phyloP scores from a whole-genome alignment of 163 green algal genomes.

The Coccomyxa subellipsoidea region DNA sequence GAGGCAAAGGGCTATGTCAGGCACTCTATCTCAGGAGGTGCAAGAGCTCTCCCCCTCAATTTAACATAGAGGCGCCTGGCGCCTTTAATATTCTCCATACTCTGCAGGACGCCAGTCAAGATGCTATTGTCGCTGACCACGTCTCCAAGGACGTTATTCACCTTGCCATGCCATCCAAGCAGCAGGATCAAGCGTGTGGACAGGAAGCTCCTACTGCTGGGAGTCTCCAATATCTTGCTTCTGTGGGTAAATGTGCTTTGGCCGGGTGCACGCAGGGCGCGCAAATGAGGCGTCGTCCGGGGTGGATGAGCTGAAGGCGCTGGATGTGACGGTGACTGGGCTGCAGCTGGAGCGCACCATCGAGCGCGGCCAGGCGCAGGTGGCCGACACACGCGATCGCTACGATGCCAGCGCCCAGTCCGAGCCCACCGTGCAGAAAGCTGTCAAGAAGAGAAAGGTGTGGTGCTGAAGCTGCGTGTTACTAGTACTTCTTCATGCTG shows the following conservation, averaged over 20 bases:
- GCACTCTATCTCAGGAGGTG: conserved; percentile 3
- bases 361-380: not conserved
- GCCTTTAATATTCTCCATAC: no score
- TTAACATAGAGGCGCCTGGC: no score
- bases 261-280: not conserved
- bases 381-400: not conserved
- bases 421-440: not conserved
- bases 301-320: conserved; percentile 31
- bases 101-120: no score
- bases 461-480: no score
- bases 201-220: no score
- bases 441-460: not conserved
- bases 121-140: no score
- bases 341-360: conserved; percentile 33
- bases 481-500: no score
- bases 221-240: no score
- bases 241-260: not conserved
- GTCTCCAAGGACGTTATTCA: no score
- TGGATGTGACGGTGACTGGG: conserved; percentile 37
- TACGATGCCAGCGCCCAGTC: not conserved
- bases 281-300: not conserved
- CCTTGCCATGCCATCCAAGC: no score
- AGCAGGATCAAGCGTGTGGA: no score
- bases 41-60: no score
- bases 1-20: conserved; percentile 40